Evolutionary conservation across 2,329 filamentous ascomycete genomes (phyloP), one percentile per base, ranked within the genome.

Genomic region (Trichoderma koningiopsis): DNA sequence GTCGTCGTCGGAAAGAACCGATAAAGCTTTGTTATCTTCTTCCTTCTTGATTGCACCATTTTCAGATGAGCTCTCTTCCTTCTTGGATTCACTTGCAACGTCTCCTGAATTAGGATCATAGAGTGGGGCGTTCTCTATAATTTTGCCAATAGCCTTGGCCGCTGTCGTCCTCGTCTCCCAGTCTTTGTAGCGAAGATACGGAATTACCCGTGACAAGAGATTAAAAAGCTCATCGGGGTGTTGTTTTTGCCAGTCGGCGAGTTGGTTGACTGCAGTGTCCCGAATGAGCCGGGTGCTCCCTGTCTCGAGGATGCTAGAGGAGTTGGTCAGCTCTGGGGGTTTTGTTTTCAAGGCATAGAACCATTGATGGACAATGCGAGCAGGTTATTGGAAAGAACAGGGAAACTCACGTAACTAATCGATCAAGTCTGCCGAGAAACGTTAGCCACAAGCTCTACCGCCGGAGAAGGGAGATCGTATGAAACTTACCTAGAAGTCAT

Each of bases 221-320:
- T 98, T 97, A 82, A 98, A 98, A 1, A 99, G 85, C 80, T 99
- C 96, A 81, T 99, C 95, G 0, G 96, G 96, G 76, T 98, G 96
- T 79, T 96, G 92, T 79, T 97, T 98, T 81, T 99, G 96, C 80
- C 97, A 96, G 81, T 99, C 96, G 71, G 94, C 96, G 72, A 99
- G 87, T 82, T 99, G 96, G 77, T 96, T 94, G 71, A 97, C 96
- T 72, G 96, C 96, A 72, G 96, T 99, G 78, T 97, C 97, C 74
- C 96, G 91, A 78, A 99, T 98, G 74, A 99, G 86, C 78, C 92
- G 91, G 71, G 96, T 99, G 82, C 95, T 98, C 75, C 96, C 96
- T 69, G 96, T 98, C 86, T 99, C 96, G 75, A 99, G 90, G 79
- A 99, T 89, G 73, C 94, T 97, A 31, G 2, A 43, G 14, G 3